Base-by-base conservation (phyloP, 1,284 basidiomycete genomes). In the Salmacisia buchloeana region DNA sequence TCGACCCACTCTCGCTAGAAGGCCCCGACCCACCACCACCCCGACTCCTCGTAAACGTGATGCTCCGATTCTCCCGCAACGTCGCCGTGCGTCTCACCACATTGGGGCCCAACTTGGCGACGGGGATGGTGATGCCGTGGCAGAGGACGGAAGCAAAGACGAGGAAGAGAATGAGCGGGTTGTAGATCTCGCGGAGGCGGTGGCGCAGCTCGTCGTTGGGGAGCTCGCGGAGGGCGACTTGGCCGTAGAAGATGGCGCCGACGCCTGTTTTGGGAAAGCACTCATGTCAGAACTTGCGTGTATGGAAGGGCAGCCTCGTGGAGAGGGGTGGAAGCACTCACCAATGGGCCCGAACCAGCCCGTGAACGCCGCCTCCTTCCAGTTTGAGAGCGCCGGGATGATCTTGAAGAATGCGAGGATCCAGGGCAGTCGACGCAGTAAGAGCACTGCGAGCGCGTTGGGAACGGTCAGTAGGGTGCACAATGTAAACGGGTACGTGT, bases 121-220 rank as follows among this genome's bases (percentile, higher is more conserved):
- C 66, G 9, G 77, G 77, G 29, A 79, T 74, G 6, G 76, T 77
- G 56, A 78, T 63, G 31, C 75, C 84, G 67, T 85, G 84, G 0
- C 82, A 80, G 43, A 85, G 67, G 2, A 85, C 81, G 1, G 82
- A 83, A 0, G 81, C 80, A 58, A 85, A 80, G 13, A 84, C 82
- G 52, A 83, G 74, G 67, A 85, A 84, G 60, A 84, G 81, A 10
- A 84, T 83, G 27, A 84, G 79, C 2, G 84, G 84, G 1, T 74
- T 68, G 64, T 84, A 80, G 25, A 82, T 71, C 23, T 69, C 63
- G 3, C 81, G 77, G 2, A 84, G 69, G 2, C 78, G 77, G 2
- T 77, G 71, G 1, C 80, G 73, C 1, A 73, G 76, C 1, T 80
- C 78, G 49, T 83, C 81, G 39, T 82, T 80, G 0, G 84, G 83